Evolutionary conservation across 1,284 basidiomycete species (phyloP).

Genomic region (Naganishia liquefaciens): DNA sequence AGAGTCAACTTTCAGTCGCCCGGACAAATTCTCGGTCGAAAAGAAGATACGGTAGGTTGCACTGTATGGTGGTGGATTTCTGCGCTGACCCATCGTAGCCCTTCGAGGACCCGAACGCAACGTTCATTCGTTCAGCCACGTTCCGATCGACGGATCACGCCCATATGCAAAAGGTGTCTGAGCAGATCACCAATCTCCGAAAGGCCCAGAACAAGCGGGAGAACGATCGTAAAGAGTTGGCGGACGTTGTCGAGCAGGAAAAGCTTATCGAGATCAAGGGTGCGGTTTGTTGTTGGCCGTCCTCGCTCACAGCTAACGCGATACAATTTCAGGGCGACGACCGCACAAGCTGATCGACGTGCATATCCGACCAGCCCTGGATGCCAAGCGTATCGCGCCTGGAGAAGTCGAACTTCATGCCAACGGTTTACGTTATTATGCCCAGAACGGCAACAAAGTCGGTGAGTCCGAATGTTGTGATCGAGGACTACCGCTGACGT

Average conservation of each 20-base stretch:
- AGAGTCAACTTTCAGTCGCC: constrained; percentile 99
- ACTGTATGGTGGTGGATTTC: not conserved
- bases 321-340: constrained; percentile 60
- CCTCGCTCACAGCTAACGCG: not conserved
- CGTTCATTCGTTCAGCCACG: constrained; percentile 92
- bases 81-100: constrained; percentile 59
- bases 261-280: constrained; percentile 82
- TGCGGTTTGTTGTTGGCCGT: constrained; percentile 14
- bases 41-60: constrained; percentile 83
- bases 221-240: constrained; percentile 96
- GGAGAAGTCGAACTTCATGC: constrained; percentile 97
- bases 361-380: constrained; percentile 88
- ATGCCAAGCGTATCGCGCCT: constrained; percentile 81
- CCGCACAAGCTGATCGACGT: constrained; percentile 85
- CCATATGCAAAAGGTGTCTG: constrained; percentile 84
- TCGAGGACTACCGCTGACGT: constrained; percentile 3
- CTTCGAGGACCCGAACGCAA: constrained; percentile 95
- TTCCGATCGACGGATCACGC: constrained; percentile 88
- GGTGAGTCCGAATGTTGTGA: constrained; percentile 59
- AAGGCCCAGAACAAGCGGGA: constrained; percentile 96
- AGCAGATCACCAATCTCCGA: constrained; percentile 92
- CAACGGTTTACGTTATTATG: constrained; percentile 92
- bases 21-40: constrained; percentile 95
- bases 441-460: constrained; percentile 86
- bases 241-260: constrained; percentile 95